Base-by-base conservation (phyloP, 176 grass and related monocot genomes). In the Pontederia crassipes region DNA sequence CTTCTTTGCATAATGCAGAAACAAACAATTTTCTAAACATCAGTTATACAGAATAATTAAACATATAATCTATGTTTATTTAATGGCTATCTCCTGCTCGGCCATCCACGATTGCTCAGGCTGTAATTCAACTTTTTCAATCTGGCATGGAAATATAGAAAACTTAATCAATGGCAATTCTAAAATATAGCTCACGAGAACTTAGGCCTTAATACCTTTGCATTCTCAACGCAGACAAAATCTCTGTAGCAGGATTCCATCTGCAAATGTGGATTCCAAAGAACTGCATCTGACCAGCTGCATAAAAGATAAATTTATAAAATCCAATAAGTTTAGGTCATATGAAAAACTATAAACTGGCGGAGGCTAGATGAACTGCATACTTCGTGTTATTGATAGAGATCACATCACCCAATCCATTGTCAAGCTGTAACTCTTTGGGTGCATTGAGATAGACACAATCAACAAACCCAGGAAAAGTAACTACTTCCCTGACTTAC, bases 181-280 rank as follows among this genome's bases (percentile, higher is more conserved):
- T 20, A 28, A 58, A 40, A 62, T 32, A 8, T 11, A 72, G 62
- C 75, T 50, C 48, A 28, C 8, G 46, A 46, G 18, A 55, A 35
- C 46, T 65, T 12, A 28, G 11, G 11, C 29, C 49, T 10, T 16
- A 45, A 4, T 77, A 97, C 92, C 92, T 83, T 86, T 17, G 87
- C 92, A 71, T 97, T 97, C 85, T 97, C 92, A 32, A 97, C 92
- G 58, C 92, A 97, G 40, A 97, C 92, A 68, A 97, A 97, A 80
- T 97, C 92, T 80, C 78, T 88, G 76, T 86, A 95, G 59, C 92
- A 97, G 1, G 87, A 76, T 74, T 97, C 92, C 92, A 97, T 97
- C 73, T 82, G 84, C 69, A 91, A 68, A 63, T 97, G 70, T 56
- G 92, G 92, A 77, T 97, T 97, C 92, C 92, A 97, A 64, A 97